These are phyloP conservation scores for Wickerhamomyces mucosus DNA, from an alignment of 805 yeast genomes.

Conservation along the genomic window DNA sequence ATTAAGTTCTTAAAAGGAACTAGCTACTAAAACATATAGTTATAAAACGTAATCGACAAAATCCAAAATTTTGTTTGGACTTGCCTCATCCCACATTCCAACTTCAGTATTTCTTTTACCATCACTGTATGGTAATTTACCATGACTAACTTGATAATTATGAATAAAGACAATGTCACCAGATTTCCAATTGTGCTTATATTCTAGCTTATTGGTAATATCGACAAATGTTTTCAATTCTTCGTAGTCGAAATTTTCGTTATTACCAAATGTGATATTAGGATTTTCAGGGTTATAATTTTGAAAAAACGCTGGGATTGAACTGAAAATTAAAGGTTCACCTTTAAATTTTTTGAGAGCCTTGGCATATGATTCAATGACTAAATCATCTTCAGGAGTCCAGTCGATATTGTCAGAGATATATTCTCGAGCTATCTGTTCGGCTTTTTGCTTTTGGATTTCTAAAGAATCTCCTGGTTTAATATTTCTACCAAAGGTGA, in stretches of 20 bases:
- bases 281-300: constrained; percentile 6
- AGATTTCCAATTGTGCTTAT: constrained; percentile 22
- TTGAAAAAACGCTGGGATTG: constrained; percentile 18
- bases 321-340: constrained; percentile 19
- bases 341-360: constrained; percentile 11
- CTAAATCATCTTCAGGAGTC: constrained; percentile 18
- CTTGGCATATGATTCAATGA: constrained; percentile 22
- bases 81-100: constrained; percentile 26
- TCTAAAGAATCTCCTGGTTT: constrained; percentile 17
- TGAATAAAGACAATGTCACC: constrained; percentile 28
- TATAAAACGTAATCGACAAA: no score
- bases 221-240: constrained; percentile 14
- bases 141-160: constrained; percentile 27
- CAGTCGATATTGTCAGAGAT: constrained; percentile 22
- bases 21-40: no score
- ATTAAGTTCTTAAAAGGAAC: no score
- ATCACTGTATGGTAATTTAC: constrained; percentile 21
- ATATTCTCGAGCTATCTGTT: constrained; percentile 11
- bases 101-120: constrained; percentile 24
- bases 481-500: constrained; percentile 24
- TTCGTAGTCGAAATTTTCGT: constrained; percentile 10
- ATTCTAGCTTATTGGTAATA: constrained; percentile 16
- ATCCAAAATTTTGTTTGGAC: background rate
- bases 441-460: constrained; percentile 21
- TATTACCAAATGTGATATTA: constrained; percentile 15